Evolutionary conservation across 2,329 filamentous ascomycete genomes (phyloP), one percentile per base, ranked within the genome.

Genomic region (Ophiostoma angusticollis): DNA sequence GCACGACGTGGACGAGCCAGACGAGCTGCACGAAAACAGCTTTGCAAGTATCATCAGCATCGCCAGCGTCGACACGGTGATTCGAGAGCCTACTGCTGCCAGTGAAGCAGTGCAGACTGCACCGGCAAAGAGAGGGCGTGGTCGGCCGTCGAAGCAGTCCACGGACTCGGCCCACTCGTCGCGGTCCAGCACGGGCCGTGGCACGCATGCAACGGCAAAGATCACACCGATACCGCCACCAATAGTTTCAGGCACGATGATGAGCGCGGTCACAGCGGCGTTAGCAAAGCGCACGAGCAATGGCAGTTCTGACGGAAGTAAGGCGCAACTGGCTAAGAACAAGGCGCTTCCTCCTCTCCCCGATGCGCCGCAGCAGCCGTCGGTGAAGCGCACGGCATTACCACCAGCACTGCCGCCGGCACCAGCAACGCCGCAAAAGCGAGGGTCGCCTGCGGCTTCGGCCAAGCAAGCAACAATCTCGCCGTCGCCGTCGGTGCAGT

Each of bases 401-500:
- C n/a, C n/a, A n/a, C 2, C 38, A 39, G 8, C 43, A 31, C 5
- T 6, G 17, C 25, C 40, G 17, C 38, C 47, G 13, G 42, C 45
- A 4, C 52, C 55, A 2, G 52, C 65, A 3, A 70, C 70, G 1
- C 67, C 69, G 3, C 54, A 55, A 16, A 40, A 59, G 27, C 47
- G 52, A 28, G 19, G 17, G 13, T 67, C 65, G 1, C 63, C 69
- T 1, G 63, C 63, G 0, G 60, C 63, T 2, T 63, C 65, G 5
- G 66, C 70, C 9, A 66, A 64, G 39, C 72, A 76, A 45, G 56
- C 72, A 11, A 71, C 59, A 1, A 49, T 72, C 6, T 74, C 74
- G 1, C 78, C 76, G 0, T 82, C 79, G 0, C 70, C 71, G 14
- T 82, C 81, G 1, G 78, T 78, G 0, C 81, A 84, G 49, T 80